Base-by-base conservation (phyloP, 495 filamentous ascomycete species). In the Aspergillus conjunctus region DNA sequence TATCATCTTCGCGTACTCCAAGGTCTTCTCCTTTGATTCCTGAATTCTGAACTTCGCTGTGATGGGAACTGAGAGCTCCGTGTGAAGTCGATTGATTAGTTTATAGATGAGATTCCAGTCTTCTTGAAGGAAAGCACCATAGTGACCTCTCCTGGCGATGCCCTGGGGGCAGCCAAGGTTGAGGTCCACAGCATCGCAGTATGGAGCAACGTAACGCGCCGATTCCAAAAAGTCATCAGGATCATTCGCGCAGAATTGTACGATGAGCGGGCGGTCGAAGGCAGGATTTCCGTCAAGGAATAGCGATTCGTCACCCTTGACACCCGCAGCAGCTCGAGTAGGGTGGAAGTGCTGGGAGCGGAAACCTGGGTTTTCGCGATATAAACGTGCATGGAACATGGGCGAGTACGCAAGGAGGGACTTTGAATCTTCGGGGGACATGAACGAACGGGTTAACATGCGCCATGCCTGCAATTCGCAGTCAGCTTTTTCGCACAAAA, bases 141-240 rank as follows among this genome's bases (percentile, higher is more conserved):
- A 99, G 67, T 90, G 87, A 5, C 94, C 94, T 66, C 86, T 90
- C 65, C 82, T 83, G 33, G 94, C 94, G 58, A 99, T 99, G 2
- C 93, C 92, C 68, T 99, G 94, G 2, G 94, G 94, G 77, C 94
- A 99, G n/a, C 94, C 94, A 1, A 99, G 82, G 70, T 99, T 99
- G 63, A 99, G 77, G 71, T 99, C 95, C 9, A 99, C 90, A 3
- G 93, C 94, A 68, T 99, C 94, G 70, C 92, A 97, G 75, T 90
- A 89, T 0, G 90, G 89, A 3, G 87, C 83, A 0, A 91, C 91
- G 52, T 88, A 79, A 21, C 82, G 78, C 3, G 93, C 93, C 2
- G 93, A 92, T 37, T 80, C 76, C 15, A 97, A 77, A 5, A 98
- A 80, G 51, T 88, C 83, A 33, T 89, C 79, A 0, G 94, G 91